Evolutionary conservation across 257 asterid species (phyloP).

Genomic region (Echium plantagineum): DNA sequence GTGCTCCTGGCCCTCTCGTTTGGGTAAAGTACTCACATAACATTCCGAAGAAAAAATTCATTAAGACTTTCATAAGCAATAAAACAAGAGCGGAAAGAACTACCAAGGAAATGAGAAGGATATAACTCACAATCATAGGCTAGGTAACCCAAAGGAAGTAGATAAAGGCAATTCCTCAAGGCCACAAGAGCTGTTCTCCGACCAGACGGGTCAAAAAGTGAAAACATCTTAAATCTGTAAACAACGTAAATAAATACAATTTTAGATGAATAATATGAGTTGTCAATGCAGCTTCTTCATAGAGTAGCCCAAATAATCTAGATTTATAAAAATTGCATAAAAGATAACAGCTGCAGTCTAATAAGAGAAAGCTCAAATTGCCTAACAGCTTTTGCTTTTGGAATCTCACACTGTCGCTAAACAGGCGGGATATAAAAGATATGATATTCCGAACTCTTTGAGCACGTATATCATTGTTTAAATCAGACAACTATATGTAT

Average conservation of each 20-base stretch:
- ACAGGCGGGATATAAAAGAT: not conserved
- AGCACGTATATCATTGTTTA: not conserved
- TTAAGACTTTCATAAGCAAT: not conserved
- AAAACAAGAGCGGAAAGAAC: not conserved
- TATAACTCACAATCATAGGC: constrained; percentile 77
- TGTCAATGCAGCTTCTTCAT: no score
- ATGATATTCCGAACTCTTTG: not conserved
- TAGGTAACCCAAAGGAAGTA: constrained; percentile 83
- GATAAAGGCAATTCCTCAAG: constrained; percentile 82
- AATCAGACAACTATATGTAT: not conserved
- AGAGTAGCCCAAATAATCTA: no score
- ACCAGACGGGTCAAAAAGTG: constrained; percentile 79
- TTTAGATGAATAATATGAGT: constrained; percentile 3
- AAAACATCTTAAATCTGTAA: constrained; percentile 72
- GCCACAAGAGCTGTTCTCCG: constrained; percentile 78
- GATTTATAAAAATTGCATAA: no score
- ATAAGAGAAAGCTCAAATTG: no score
- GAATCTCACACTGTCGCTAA: no score
- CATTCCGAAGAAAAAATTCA: not conserved
- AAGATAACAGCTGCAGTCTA: no score
- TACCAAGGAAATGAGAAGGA: not conserved
- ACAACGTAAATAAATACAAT: constrained; percentile 7
- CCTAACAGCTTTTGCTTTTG: no score
- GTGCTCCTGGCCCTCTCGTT: no score
- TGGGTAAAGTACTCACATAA: not conserved